Evolutionary conservation across 2,329 filamentous ascomycete genomes (phyloP).

Genomic region (Aspergillus ochraceus): DNA sequence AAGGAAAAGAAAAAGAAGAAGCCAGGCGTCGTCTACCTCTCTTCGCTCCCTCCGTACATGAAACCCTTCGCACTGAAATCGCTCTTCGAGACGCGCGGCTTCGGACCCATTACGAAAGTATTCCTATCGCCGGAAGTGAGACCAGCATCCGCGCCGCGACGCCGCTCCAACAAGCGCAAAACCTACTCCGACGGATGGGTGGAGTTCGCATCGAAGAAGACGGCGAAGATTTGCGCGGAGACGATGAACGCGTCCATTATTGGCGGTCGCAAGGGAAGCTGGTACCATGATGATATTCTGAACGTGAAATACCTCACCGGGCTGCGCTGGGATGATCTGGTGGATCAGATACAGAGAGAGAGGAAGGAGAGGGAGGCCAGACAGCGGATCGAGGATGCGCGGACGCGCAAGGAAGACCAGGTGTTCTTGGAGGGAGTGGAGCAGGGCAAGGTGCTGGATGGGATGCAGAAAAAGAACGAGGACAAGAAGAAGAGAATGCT

Average conservation of each 20-base stretch:
- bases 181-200: slow-evolving; percentile 50
- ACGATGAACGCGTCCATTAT: slow-evolving; percentile 46
- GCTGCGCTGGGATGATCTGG: slow-evolving; percentile 46
- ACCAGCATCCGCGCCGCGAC: slow-evolving; percentile 18
- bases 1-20: slow-evolving; percentile 39
- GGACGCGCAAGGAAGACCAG: slow-evolving; percentile 46
- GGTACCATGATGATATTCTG: slow-evolving; percentile 48
- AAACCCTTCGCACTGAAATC: slow-evolving; percentile 48
- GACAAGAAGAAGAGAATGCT: slow-evolving; percentile 35
- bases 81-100: slow-evolving; percentile 42
- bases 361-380: slow-evolving; percentile 42
- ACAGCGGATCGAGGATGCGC: slow-evolving; percentile 43
- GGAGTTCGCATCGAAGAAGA: slow-evolving; percentile 47
- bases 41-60: slow-evolving; percentile 49
- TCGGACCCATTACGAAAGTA: slow-evolving; percentile 44
- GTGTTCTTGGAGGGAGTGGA: slow-evolving; percentile 45
- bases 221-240: slow-evolving; percentile 47
- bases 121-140: slow-evolving; percentile 43
- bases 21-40: slow-evolving; percentile 46
- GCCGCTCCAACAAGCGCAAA: slow-evolving; percentile 43
- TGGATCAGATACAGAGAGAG: slow-evolving; percentile 47
- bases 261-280: slow-evolving; percentile 46
- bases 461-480: slow-evolving; percentile 46
- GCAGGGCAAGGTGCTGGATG: slow-evolving; percentile 41
- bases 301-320: slow-evolving; percentile 48